Evolutionary conservation across 176 grass and related monocot genomes (phyloP).

Genomic region (Zizania latifolia): DNA sequence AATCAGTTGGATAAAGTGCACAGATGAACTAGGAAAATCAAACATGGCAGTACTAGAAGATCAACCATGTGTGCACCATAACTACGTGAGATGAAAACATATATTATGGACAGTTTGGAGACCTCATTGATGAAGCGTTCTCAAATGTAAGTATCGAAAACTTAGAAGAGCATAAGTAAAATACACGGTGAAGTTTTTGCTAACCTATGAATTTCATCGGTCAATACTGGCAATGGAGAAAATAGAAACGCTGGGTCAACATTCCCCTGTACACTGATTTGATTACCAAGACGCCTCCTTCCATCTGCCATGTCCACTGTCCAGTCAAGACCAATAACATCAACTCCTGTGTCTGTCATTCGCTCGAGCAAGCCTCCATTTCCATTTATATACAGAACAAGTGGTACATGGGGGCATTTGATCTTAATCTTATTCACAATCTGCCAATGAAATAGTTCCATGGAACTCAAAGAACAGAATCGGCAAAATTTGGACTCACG

Average conservation of each 20-base stretch:
- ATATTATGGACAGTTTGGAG: background rate
- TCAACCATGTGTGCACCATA: background rate
- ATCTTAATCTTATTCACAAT: conserved; percentile 78
- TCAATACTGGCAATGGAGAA: conserved; percentile 65
- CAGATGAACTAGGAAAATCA: background rate
- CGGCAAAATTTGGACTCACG: background rate
- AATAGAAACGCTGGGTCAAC: conserved; percentile 88
- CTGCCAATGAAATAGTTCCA: conserved; percentile 48
- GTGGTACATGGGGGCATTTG: conserved; percentile 74
- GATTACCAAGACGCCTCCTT: conserved; percentile 75
- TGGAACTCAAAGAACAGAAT: conserved; percentile 1
- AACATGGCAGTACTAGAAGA: conserved; percentile 6
- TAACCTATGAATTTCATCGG: conserved; percentile 94
- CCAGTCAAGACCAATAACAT: conserved; percentile 99
- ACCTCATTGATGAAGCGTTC: background rate
- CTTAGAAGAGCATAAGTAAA: background rate
- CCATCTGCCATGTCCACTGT: conserved; percentile 97
- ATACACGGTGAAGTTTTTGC: conserved; percentile 8
- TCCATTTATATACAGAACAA: conserved; percentile 95
- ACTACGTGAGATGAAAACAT: background rate
- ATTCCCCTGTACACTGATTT: conserved; percentile 85
- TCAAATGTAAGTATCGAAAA: conserved; percentile 7
- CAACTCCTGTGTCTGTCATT: conserved; percentile 80
- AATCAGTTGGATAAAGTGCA: conserved; percentile 3
- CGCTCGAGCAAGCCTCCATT: conserved; percentile 89